Base-by-base conservation (phyloP, 2,329 filamentous ascomycete genomes). In the Diaporthe vexans region DNA sequence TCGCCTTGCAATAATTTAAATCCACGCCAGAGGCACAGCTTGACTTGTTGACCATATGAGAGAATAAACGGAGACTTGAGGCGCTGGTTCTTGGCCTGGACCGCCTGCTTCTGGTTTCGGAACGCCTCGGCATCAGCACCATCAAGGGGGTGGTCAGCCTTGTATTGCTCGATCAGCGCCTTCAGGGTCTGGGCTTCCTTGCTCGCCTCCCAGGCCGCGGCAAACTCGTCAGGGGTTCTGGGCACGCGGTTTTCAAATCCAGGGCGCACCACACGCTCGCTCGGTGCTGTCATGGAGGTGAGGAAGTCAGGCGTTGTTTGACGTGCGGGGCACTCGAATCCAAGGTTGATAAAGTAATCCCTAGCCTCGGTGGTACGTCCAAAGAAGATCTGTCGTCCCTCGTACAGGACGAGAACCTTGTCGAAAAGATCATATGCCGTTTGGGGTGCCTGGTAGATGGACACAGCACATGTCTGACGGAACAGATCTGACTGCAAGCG, bases 51-150 rank as follows among this genome's bases (percentile, higher is more conserved):
- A 4, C 75, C 61, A 77, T 93, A 94, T 0, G 94, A 96, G 52
- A 98, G 86, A 0, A 94, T 98, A 82, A 93, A 98, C 0, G 95
- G 95, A 1, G 94, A 97, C 81, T 91, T 90, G 68, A 88, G 82
- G 4, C 94, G 92, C 81, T 90, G 88, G 43, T 83, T 80, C 79
- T 86, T 89, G 77, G 90, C 88, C 80, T 91, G 89, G 80, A 90
- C 88, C 21, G 85, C 85, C 71, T 84, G 82, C 82, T 85, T 88
- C 73, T 85, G 86, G n/a, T 84, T 86, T 76, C 89, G 88, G 85
- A 91, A 91, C 21, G 82, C 86, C 76, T 87, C 84, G 21, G 89
- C 89, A 70, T 91, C 88, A 24, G 87, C 84, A 15, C 89, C 89
- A 77, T 86, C 82, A 76, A 91, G 83, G 29, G 89, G 88, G 75